phyloP scores from a whole-genome alignment of 192 early-diverging fungal species.

The Coemansia sp. region DNA sequence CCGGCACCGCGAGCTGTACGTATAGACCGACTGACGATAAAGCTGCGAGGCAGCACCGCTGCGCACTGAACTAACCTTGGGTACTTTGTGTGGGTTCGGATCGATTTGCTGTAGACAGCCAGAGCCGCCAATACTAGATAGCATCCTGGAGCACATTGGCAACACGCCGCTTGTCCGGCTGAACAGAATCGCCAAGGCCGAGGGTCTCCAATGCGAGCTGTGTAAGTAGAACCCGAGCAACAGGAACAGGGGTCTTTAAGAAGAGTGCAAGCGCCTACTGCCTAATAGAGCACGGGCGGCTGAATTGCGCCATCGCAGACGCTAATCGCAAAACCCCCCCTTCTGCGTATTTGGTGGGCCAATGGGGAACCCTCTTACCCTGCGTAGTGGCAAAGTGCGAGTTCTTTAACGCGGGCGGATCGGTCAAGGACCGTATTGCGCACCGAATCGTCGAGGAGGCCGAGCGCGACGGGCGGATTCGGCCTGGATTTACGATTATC shows the following conservation, averaged over 20 bases:
- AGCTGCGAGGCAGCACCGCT: no score
- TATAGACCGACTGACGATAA: background rate
- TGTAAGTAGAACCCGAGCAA: constrained; percentile 20
- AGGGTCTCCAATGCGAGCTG: constrained; percentile 93
- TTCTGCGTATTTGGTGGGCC: background rate
- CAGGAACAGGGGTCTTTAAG: no score
- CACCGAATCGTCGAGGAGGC: constrained; percentile 95
- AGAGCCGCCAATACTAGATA: constrained; percentile 78
- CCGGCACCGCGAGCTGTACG: constrained; percentile 49
- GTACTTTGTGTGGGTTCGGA: background rate
- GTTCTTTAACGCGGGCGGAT: constrained; percentile 98
- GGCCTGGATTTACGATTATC: constrained; percentile 91
- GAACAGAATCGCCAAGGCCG: constrained; percentile 78
- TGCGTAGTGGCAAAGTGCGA: constrained; percentile 86
- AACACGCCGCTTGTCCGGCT: constrained; percentile 93
- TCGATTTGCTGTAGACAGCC: constrained; percentile 54
- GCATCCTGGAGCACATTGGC: constrained; percentile 92
- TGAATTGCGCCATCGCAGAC: constrained; percentile 2
- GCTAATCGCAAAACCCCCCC: constrained; percentile 3
- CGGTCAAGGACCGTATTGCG: constrained; percentile 98
- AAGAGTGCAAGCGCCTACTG: background rate
- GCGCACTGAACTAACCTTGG: no score
- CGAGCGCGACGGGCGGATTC: constrained; percentile 85
- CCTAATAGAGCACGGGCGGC: no score
- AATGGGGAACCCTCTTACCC: constrained; percentile 1